phyloP scores from a whole-genome alignment of 805 yeast species.

The Nakazawaea pomicola region DNA sequence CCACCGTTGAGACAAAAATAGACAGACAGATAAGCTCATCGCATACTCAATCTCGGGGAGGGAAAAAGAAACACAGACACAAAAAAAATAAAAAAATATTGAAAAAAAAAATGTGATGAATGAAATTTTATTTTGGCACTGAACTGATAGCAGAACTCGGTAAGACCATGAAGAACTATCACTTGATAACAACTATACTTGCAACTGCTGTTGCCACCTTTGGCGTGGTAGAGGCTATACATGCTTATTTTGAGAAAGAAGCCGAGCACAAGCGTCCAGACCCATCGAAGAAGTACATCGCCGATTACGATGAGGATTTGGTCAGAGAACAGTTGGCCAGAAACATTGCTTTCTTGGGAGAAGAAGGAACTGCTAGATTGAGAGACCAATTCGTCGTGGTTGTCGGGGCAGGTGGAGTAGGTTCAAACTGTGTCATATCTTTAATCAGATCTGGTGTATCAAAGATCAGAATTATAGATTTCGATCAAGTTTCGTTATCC shows the following conservation, averaged over 20 bases:
- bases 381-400: constrained; percentile 71
- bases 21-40: not conserved
- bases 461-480: constrained; percentile 76
- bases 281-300: not conserved
- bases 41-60: not conserved
- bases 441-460: constrained; percentile 87
- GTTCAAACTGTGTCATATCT: constrained; percentile 94
- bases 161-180: constrained; percentile 3
- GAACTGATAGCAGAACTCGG: not conserved
- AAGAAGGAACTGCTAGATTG: constrained; percentile 72
- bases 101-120: not conserved
- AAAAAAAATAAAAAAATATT: not conserved
- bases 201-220: constrained; percentile 31
- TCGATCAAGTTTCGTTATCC: constrained; percentile 92
- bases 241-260: constrained; percentile 17
- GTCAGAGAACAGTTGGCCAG: constrained; percentile 90
- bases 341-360: constrained; percentile 87
- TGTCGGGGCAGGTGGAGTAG: constrained; percentile 97
- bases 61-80: not conserved
- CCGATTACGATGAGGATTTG: constrained; percentile 55
- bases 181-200: constrained; percentile 16
- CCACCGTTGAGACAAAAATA: too few species aligned
- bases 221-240: constrained; percentile 32
- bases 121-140: not conserved
- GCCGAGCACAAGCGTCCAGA: not conserved